phyloP scores from a whole-genome alignment of 2,329 filamentous ascomycete species.

The Calonectria multiphialidica region DNA sequence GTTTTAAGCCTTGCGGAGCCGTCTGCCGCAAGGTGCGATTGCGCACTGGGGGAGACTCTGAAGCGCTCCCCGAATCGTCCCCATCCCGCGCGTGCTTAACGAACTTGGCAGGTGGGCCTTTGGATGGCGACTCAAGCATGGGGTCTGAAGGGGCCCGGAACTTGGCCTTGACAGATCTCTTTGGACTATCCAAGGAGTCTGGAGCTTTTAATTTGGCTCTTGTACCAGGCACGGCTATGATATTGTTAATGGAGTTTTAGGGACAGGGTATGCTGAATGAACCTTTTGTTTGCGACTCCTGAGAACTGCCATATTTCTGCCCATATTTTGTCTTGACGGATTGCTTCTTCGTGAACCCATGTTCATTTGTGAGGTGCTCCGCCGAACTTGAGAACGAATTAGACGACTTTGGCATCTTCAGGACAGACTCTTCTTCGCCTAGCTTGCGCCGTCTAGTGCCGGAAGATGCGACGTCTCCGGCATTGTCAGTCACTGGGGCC shows the following conservation, averaged over 20 bases:
- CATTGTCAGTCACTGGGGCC: background rate
- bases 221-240: slow-evolving; percentile 24
- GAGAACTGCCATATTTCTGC: slow-evolving; percentile 34
- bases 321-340: slow-evolving; percentile 41
- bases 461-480: slow-evolving; percentile 12
- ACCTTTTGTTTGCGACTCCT: slow-evolving; percentile 40
- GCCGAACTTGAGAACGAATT: slow-evolving; percentile 29
- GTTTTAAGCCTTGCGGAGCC: background rate
- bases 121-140: slow-evolving; percentile 30
- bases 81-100: slow-evolving; percentile 25
- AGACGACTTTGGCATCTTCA: background rate
- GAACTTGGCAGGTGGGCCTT: slow-evolving; percentile 2
- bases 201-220: slow-evolving; percentile 25
- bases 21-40: background rate
- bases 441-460: slow-evolving; percentile 34
- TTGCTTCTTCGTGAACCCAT: slow-evolving; percentile 39
- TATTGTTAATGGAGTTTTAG: background rate
- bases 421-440: background rate
- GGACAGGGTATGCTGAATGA: background rate
- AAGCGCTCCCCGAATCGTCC: background rate
- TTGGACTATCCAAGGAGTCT: slow-evolving; percentile 32
- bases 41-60: background rate
- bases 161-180: slow-evolving; percentile 18
- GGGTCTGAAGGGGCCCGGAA: slow-evolving; percentile 16
- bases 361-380: slow-evolving; percentile 37